Conservation (phyloP, 2,329 filamentous ascomycete species). For the Aspergillus sp. region DNA sequence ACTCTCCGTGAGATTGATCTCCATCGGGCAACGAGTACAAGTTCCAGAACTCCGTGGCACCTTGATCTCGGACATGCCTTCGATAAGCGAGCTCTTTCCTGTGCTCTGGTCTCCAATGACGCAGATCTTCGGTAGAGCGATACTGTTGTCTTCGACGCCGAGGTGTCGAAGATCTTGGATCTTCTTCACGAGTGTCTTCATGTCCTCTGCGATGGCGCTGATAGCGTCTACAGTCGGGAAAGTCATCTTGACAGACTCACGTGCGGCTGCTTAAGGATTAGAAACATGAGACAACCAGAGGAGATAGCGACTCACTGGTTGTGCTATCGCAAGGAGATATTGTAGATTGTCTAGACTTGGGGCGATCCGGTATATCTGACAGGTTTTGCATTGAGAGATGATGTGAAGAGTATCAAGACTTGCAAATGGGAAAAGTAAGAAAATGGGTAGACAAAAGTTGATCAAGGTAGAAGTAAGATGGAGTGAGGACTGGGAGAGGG, state of each 20-base stretch:
- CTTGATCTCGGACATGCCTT: conserved; percentile 65
- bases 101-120: conserved; percentile 83
- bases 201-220: conserved; percentile 29
- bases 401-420: neutral
- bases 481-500: neutral
- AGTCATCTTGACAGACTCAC: neutral
- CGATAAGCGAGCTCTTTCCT: conserved; percentile 70
- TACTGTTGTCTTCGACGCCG: conserved; percentile 66
- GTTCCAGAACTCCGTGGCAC: conserved; percentile 69
- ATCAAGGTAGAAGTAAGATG: neutral
- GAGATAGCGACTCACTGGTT: neutral
- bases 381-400: no score
- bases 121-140: conserved; percentile 74
- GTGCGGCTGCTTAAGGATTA: conserved; percentile 2
- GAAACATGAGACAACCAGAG: neutral
- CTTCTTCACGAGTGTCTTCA: conserved; percentile 39
- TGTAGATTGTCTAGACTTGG: neutral
- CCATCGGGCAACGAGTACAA: conserved; percentile 78
- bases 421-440: neutral
- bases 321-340: neutral
- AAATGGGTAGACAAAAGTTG: neutral
- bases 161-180: conserved; percentile 64
- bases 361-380: no score
- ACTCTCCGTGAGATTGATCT: conserved; percentile 67
- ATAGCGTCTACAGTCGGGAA: conserved; percentile 19